Evolutionary conservation across 192 early-diverging fungal genomes (phyloP).

Genomic region (Paraglomus brasilianum): DNA sequence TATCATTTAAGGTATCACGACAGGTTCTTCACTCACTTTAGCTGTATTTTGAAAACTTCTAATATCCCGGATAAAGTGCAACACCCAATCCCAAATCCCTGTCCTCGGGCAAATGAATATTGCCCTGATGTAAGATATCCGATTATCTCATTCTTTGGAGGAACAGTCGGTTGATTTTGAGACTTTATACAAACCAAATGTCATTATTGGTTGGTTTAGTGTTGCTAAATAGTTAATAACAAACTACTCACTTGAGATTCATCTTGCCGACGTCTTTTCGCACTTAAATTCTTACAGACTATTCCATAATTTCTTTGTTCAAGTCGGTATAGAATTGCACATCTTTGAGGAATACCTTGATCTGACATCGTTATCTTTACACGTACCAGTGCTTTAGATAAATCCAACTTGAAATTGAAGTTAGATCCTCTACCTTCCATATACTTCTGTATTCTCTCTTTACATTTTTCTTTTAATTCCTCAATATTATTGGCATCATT

Average conservation of each 20-base stretch:
- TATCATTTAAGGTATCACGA: background rate
- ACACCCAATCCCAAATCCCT: conserved; percentile 63
- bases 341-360: conserved; percentile 47
- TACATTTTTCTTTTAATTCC: background rate
- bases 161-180: conserved; percentile 42
- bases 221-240: too few species aligned
- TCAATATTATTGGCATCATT: conserved; percentile 17
- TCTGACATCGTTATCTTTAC: conserved; percentile 52
- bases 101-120: conserved; percentile 62
- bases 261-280: too few species aligned
- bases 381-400: conserved; percentile 44
- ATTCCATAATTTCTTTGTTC: too few species aligned
- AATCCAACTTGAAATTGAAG: background rate
- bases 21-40: conserved; percentile 29
- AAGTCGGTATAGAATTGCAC: too few species aligned
- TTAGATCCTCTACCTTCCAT: background rate
- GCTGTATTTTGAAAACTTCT: conserved; percentile 41
- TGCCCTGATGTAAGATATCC: conserved; percentile 73
- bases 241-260: too few species aligned
- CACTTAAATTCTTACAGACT: too few species aligned
- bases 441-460: background rate
- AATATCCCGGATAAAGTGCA: conserved; percentile 53
- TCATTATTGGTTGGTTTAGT: too few species aligned
- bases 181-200: too few species aligned
- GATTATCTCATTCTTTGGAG: conserved; percentile 44